Base-by-base conservation (phyloP, 2,329 filamentous ascomycete genomes). In the Cladosporium colombiae region DNA sequence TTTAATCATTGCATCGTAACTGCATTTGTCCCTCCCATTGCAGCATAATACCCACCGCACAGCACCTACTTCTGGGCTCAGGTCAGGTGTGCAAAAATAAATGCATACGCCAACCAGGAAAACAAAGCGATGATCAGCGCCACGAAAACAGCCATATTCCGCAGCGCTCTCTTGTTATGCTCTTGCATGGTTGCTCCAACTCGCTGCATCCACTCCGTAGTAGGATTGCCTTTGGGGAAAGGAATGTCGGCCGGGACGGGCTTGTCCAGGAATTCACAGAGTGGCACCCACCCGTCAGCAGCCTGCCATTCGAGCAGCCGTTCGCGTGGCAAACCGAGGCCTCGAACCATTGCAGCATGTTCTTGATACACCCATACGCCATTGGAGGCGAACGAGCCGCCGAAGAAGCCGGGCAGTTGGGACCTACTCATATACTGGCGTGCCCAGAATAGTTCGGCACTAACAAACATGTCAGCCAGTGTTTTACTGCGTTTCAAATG, bases 231-330 rank as follows among this genome's bases (percentile, higher is more conserved):
- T 14, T 62, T 63, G 23, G 74, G 75, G 61, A 74, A 73, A 3
- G 66, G 62, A 13, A 21, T 1, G 18, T 65, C 68, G 13, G 69
- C 56, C 10, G 75, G 74, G 1, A 74, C 65, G 1, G 66, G 35
- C 37, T 70, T 68, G 0, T 67, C 71, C 21, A 78, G 65, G 49
- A 76, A 77, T 13, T 70, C 57, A 62, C 75, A 76, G 29, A 76
- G 53, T 13, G 73, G 72, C 58, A 68, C 68, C 76, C 76, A 78
- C 3, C 72, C 73, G 58, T 70, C 66, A 5, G 70, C 58, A n/a
- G 71, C 29, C 49, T 66, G 50, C 56, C 73, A 72, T 55, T 74
- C 70, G n/a, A 78, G 68, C 35, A 77, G 62, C 7, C 70, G 64
- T 52, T 73, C 74, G 11, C 67, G 64, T 14, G 27, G 37, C 16